These are phyloP conservation scores for Apiospora hydei DNA, from an alignment of 2,329 filamentous ascomycete species.

Conservation along the genomic window DNA sequence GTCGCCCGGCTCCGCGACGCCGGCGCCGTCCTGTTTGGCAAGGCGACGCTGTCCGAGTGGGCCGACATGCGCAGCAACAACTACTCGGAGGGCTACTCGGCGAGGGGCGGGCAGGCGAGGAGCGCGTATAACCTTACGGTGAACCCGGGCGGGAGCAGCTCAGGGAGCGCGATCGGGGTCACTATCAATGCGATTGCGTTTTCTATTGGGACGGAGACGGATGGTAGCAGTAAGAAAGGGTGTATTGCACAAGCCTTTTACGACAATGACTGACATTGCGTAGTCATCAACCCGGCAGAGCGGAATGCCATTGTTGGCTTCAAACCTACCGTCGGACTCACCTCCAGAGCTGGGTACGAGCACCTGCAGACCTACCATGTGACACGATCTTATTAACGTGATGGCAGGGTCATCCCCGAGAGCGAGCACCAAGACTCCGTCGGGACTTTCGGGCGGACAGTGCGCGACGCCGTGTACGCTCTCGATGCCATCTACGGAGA, in stretches of 20 bases:
- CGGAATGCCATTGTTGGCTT: constrained; percentile 74
- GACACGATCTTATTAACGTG: constrained; percentile 23
- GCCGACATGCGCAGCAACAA: constrained; percentile 73
- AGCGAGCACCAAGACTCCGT: constrained; percentile 73
- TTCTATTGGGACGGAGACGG: constrained; percentile 76
- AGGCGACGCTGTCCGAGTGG: constrained; percentile 77
- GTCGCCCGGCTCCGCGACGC: constrained; percentile 46
- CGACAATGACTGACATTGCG: constrained; percentile 27
- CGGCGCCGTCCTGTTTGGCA: constrained; percentile 69
- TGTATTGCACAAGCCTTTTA: too few species aligned
- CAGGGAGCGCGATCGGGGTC: constrained; percentile 71
- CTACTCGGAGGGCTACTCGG: constrained; percentile 72
- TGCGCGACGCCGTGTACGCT: constrained; percentile 71
- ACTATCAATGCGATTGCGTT: constrained; percentile 69
- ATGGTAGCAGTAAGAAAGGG: constrained; percentile 63
- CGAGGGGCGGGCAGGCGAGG: constrained; percentile 68
- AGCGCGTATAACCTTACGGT: constrained; percentile 73
- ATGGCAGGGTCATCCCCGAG: constrained; percentile 64
- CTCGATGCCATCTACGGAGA: constrained; percentile 73
- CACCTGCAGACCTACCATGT: neutral
- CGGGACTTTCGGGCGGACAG: constrained; percentile 71
- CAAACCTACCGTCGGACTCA: constrained; percentile 78
- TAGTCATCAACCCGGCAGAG: constrained; percentile 74
- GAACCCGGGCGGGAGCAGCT: constrained; percentile 73
- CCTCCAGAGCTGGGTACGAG: constrained; percentile 59